These are phyloP conservation scores for Plenodomus lindquistii DNA, from an alignment of 2,329 filamentous ascomycete species.

Conservation along the genomic window DNA sequence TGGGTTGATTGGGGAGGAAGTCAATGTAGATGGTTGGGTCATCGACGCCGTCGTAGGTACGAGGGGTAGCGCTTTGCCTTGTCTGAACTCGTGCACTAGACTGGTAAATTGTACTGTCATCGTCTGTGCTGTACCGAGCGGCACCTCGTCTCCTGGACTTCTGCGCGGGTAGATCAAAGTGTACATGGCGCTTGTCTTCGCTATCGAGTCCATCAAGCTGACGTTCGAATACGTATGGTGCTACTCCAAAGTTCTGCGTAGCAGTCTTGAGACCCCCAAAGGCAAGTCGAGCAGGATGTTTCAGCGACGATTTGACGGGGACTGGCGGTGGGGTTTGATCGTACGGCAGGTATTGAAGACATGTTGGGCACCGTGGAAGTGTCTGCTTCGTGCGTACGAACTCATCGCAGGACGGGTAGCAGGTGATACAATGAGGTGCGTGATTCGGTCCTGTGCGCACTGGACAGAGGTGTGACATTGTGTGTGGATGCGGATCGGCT, in stretches of 20 bases:
- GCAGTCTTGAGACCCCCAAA: not conserved
- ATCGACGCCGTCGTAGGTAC: too few relatives aligned
- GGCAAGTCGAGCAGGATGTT: not conserved
- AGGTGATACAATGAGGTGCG: not conserved
- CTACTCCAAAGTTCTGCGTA: not conserved
- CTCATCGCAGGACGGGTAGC: not conserved
- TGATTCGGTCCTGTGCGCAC: not conserved
- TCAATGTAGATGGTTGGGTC: too few relatives aligned
- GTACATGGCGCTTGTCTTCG: not conserved
- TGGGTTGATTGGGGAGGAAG: too few relatives aligned
- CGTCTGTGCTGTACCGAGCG: not conserved
- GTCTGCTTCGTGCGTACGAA: not conserved
- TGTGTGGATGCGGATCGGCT: not conserved
- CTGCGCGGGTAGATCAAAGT: not conserved
- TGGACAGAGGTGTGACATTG: not conserved
- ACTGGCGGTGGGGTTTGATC: not conserved
- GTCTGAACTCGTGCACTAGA: not conserved
- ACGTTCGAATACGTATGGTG: not conserved
- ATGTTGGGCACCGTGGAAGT: not conserved
- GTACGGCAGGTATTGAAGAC: not conserved
- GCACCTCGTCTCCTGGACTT: not conserved
- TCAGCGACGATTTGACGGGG: not conserved
- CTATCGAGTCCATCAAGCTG: not conserved
- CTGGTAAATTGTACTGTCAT: not conserved
- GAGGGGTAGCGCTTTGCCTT: not conserved